These are phyloP conservation scores for Mycogone perniciosa DNA, from an alignment of 2,329 filamentous ascomycete genomes.

Conservation along the genomic window DNA sequence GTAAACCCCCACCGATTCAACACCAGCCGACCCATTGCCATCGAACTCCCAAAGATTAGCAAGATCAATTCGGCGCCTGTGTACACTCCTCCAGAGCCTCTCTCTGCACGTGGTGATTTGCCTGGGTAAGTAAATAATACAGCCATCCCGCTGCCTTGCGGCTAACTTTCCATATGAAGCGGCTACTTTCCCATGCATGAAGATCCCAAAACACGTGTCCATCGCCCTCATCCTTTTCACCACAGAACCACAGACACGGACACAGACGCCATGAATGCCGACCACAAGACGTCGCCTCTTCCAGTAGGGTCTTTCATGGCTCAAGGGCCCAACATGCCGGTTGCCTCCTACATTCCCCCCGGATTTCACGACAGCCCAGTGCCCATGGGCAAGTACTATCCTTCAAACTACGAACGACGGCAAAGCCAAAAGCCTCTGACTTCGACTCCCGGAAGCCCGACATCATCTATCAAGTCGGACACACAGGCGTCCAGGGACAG, in stretches of 20 bases:
- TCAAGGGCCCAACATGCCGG: conserved; percentile 34
- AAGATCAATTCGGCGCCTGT: conserved; percentile 34
- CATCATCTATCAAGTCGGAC: conserved; percentile 29
- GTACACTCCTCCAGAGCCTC: conserved; percentile 40
- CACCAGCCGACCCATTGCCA: conserved; percentile 46
- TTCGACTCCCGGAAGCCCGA: conserved; percentile 10
- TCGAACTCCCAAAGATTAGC: conserved; percentile 40
- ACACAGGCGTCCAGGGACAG: conserved; percentile 23
- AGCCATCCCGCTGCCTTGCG: neutral
- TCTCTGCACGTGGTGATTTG: conserved; percentile 54
- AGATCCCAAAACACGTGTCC: conserved; percentile 41
- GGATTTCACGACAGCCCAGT: conserved; percentile 42
- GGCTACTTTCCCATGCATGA: conserved; percentile 57
- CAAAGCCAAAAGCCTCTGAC: conserved; percentile 15
- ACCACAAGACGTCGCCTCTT: conserved; percentile 18
- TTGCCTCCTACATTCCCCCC: conserved; percentile 46
- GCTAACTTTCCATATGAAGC: conserved; percentile 27
- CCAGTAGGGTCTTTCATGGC: conserved; percentile 17
- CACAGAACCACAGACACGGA: conserved; percentile 25
- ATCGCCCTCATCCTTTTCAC: conserved; percentile 47
- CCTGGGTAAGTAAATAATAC: conserved; percentile 41
- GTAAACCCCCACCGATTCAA: conserved; percentile 13
- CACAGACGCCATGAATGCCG: conserved; percentile 19
- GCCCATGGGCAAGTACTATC: conserved; percentile 58
- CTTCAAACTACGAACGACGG: conserved; percentile 50